Evolutionary conservation across 176 grass and related monocot genomes (phyloP).

Genomic region (Pontederia paniculata): DNA sequence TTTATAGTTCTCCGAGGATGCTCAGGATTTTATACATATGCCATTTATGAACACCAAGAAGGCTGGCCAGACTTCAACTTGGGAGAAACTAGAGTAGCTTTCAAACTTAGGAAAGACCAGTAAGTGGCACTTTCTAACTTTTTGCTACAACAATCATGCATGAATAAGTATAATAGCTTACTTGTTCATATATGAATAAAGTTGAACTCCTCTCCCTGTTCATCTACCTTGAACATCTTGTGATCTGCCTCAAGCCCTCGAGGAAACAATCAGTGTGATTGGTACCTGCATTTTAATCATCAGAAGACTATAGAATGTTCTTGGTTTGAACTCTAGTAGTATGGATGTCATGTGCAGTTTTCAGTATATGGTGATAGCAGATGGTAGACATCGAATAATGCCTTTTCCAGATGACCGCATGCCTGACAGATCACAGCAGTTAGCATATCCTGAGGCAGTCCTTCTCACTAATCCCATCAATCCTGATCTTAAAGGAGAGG

Average conservation of each 20-base stretch:
- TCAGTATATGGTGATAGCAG: constrained; percentile 85
- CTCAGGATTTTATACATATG: constrained; percentile 91
- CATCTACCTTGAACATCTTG: too few species aligned
- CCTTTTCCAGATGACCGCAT: constrained; percentile 78
- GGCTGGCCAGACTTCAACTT: constrained; percentile 82
- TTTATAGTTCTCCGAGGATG: constrained; percentile 64
- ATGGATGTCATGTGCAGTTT: constrained; percentile 37
- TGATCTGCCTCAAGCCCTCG: too few species aligned
- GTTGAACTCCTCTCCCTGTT: too few species aligned
- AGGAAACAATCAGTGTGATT: too few species aligned
- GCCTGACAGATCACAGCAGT: constrained; percentile 45
- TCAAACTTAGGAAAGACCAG: constrained; percentile 97
- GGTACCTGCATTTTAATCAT: too few species aligned
- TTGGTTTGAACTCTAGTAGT: too few species aligned
- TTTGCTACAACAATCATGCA: too few species aligned
- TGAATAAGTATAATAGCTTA: too few species aligned
- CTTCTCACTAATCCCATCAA: constrained; percentile 71
- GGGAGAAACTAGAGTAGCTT: constrained; percentile 77
- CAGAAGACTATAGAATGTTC: not conserved
- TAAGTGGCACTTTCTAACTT: not conserved
- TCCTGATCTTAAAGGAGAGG: constrained; percentile 70
- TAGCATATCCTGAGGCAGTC: constrained; percentile 90
- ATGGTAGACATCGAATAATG: constrained; percentile 81
- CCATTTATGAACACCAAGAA: constrained; percentile 71
- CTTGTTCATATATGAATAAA: too few species aligned